phyloP scores from a whole-genome alignment of 495 filamentous ascomycete species.

The Penicillium cinerascens region DNA sequence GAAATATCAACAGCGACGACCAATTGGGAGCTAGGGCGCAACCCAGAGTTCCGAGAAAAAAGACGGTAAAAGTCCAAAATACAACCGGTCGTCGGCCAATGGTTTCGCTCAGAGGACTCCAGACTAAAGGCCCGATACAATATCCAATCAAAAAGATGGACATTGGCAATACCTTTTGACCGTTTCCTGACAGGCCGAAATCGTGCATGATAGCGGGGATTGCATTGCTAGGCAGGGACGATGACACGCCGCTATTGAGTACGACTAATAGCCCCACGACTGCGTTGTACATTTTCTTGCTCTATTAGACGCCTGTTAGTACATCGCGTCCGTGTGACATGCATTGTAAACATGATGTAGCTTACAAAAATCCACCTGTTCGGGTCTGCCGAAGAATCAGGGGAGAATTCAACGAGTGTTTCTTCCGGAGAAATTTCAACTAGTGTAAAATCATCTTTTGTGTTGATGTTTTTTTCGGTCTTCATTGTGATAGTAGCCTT shows the following conservation, averaged over 20 bases:
- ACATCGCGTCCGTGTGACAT: not conserved
- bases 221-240: conserved; percentile 64
- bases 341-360: not conserved
- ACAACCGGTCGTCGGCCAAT: conserved; percentile 65
- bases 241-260: conserved; percentile 69
- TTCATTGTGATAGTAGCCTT: conserved; percentile 7
- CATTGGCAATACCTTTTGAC: conserved; percentile 63
- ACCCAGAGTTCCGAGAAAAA: conserved; percentile 64
- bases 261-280: conserved; percentile 57
- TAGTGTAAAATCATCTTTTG: conserved; percentile 19
- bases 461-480: not conserved
- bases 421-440: conserved; percentile 21
- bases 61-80: conserved; percentile 56
- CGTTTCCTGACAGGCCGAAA: conserved; percentile 32
- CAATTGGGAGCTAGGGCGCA: conserved; percentile 69
- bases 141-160: conserved; percentile 74
- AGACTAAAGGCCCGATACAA: conserved; percentile 60
- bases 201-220: conserved; percentile 49
- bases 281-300: conserved; percentile 57
- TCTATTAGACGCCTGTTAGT: conserved; percentile 21
- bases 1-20: conserved; percentile 62
- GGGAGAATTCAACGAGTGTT: conserved; percentile 31
- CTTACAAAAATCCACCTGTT: conserved; percentile 34
- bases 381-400: conserved; percentile 25
- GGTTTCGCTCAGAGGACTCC: conserved; percentile 68